These are phyloP conservation scores for Alternaria sp. DNA, from an alignment of 2,329 filamentous ascomycete species.

Conservation along the genomic window DNA sequence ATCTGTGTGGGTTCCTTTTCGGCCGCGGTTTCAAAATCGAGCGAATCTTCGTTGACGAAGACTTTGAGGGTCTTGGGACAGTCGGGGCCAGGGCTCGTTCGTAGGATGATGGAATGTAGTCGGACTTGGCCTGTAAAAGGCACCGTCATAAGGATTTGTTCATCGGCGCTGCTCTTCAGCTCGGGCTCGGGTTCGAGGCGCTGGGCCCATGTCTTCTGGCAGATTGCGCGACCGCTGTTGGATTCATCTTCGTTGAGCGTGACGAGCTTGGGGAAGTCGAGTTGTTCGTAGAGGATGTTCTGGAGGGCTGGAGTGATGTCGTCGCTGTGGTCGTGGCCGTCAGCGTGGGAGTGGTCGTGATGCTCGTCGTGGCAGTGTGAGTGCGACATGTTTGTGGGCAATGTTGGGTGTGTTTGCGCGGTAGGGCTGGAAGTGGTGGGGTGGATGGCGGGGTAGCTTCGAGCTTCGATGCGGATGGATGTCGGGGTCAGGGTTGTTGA, in stretches of 20 bases:
- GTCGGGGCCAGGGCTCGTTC: slow-evolving; percentile 73
- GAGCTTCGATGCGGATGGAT: not conserved
- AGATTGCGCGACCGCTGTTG: slow-evolving; percentile 74
- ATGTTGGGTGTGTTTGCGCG: slow-evolving; percentile 9
- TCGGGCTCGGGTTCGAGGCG: slow-evolving; percentile 75
- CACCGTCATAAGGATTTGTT: slow-evolving; percentile 91
- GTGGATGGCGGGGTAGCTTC: slow-evolving; percentile 44
- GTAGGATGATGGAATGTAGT: slow-evolving; percentile 86
- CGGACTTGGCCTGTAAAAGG: slow-evolving; percentile 96
- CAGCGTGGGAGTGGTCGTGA: slow-evolving; percentile 39
- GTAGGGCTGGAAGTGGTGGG: slow-evolving; percentile 14
- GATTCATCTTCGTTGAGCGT: slow-evolving; percentile 82
- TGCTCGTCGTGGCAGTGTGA: slow-evolving; percentile 38
- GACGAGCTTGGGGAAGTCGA: slow-evolving; percentile 84
- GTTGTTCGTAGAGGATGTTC: slow-evolving; percentile 88
- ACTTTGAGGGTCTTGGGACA: slow-evolving; percentile 86
- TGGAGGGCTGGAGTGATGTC: slow-evolving; percentile 93
- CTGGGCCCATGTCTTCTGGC: slow-evolving; percentile 92
- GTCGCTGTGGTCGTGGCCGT: slow-evolving; percentile 82
- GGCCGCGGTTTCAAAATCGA: slow-evolving; percentile 82
- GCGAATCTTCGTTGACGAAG: slow-evolving; percentile 80
- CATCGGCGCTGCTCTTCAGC: slow-evolving; percentile 85
- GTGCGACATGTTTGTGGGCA: slow-evolving; percentile 16
- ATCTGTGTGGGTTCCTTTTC: slow-evolving; percentile 76
- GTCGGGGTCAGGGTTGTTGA: too few relatives aligned